These are phyloP conservation scores for Tolypocladium sp. DNA, from an alignment of 2,329 filamentous ascomycete species.

Conservation along the genomic window DNA sequence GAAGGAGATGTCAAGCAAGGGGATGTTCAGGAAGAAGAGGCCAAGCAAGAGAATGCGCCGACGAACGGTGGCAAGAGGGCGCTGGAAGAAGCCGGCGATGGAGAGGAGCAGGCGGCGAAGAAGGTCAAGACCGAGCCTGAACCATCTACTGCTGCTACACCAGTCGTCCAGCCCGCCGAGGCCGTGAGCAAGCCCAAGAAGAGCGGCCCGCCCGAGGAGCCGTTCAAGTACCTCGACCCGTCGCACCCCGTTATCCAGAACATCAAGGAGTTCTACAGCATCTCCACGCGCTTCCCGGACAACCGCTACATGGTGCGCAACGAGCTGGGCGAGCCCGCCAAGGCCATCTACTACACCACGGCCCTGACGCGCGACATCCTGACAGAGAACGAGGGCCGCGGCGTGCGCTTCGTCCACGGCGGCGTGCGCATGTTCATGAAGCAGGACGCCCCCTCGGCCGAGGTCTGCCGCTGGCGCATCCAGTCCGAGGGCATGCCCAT, in stretches of 20 bases:
- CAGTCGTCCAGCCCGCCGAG: constrained; percentile 8
- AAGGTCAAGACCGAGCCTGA: constrained; percentile 33
- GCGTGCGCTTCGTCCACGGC: constrained; percentile 91
- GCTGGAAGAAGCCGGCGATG: constrained; percentile 21
- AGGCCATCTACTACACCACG: constrained; percentile 95
- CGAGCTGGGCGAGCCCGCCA: constrained; percentile 74
- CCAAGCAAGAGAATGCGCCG: constrained; percentile 3
- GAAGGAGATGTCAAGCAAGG: constrained; percentile 20
- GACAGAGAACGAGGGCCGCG: constrained; percentile 75
- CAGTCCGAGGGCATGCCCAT: constrained; percentile 91
- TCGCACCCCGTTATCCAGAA: constrained; percentile 67
- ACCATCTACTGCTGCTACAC: constrained; percentile 6
- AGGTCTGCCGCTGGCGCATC: constrained; percentile 89
- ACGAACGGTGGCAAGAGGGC: constrained; percentile 24
- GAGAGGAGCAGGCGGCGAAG: constrained; percentile 33
- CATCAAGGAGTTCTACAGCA: constrained; percentile 77
- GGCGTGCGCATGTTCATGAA: constrained; percentile 99
- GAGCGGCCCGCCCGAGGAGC: constrained; percentile 66
- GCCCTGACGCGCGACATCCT: constrained; percentile 78
- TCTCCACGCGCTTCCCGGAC: constrained; percentile 75
- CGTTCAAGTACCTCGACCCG: constrained; percentile 80
- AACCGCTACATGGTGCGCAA: constrained; percentile 97
- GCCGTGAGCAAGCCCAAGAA: constrained; percentile 25
- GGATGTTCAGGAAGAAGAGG: constrained; percentile 20
- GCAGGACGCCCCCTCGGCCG: constrained; percentile 79